Conservation (phyloP, 176 grass and related monocot species). For the Oryza officinalis region DNA sequence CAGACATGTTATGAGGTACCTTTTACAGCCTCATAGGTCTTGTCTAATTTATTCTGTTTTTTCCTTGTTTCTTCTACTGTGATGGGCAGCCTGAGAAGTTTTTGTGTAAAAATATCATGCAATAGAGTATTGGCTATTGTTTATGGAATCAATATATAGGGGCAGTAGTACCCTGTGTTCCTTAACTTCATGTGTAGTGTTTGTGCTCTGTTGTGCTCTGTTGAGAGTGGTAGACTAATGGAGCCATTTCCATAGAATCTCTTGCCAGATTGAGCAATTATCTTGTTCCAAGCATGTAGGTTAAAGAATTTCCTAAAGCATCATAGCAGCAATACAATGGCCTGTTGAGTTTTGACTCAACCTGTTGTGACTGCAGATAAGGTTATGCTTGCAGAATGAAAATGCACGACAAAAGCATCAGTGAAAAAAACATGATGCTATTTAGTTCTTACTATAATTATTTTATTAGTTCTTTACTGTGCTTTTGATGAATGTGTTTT, state of each 20-base stretch:
- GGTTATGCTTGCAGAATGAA: conserved; percentile 11
- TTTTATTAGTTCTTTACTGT: neutral
- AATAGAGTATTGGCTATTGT: conserved; percentile 9
- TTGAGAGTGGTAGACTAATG: neutral
- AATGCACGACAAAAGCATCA: neutral
- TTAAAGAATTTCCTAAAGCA: conserved; percentile 21
- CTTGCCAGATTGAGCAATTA: neutral
- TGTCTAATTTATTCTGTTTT: neutral
- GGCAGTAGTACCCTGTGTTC: neutral
- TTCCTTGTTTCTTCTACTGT: neutral
- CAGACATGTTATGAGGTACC: conserved; percentile 81
- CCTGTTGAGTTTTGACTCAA: conserved; percentile 14
- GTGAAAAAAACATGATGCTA: neutral
- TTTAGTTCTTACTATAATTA: conserved; percentile 4
- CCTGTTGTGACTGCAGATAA: neutral
- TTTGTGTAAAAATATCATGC: conserved; percentile 10
- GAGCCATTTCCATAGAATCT: neutral
- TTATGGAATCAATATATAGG: conserved; percentile 16
- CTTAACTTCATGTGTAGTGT: conserved; percentile 5
- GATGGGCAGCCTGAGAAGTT: neutral
- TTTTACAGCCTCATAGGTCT: conserved; percentile 5
- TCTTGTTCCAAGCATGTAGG: neutral
- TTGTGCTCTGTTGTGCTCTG: neutral
- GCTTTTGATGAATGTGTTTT: conserved; percentile 1
- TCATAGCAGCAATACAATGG: neutral